phyloP scores from a whole-genome alignment of 2,329 filamentous ascomycete species.

The Xylariaceae sp. region DNA sequence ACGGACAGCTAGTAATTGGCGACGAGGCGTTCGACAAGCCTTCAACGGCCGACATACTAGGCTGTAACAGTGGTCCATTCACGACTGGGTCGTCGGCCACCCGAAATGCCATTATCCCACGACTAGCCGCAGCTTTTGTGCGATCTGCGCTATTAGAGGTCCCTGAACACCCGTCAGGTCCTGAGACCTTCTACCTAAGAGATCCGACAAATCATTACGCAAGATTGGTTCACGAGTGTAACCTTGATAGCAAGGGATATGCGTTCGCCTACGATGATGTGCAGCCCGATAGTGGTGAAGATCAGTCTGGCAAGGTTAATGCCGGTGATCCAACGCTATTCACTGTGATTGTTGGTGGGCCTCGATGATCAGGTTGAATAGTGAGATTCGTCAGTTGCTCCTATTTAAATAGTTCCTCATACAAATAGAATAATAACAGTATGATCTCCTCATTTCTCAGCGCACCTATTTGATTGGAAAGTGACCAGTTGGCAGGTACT shows the following conservation, averaged over 20 bases:
- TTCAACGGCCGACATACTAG: slow-evolving; percentile 60
- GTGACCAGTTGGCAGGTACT: too few species aligned
- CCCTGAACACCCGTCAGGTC: slow-evolving; percentile 38
- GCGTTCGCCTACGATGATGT: slow-evolving; percentile 62
- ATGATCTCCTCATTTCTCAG: too few species aligned
- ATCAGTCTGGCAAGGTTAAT: slow-evolving; percentile 54
- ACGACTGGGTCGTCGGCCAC: slow-evolving; percentile 36
- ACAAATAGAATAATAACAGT: too few species aligned
- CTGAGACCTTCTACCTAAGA: slow-evolving; percentile 35
- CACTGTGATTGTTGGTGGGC: slow-evolving; percentile 49
- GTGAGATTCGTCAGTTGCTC: too few species aligned
- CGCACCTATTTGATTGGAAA: too few species aligned
- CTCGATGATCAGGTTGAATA: not conserved
- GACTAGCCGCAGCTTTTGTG: slow-evolving; percentile 47
- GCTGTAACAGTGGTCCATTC: slow-evolving; percentile 62
- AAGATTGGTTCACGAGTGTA: slow-evolving; percentile 51
- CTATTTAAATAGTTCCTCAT: too few species aligned
- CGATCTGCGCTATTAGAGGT: slow-evolving; percentile 49
- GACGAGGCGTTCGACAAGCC: slow-evolving; percentile 51
- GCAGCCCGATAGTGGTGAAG: slow-evolving; percentile 43
- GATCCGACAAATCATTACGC: slow-evolving; percentile 55
- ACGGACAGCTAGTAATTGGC: slow-evolving; percentile 36
- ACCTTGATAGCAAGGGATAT: slow-evolving; percentile 53
- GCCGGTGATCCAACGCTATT: slow-evolving; percentile 46
- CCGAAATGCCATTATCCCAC: slow-evolving; percentile 44